Evolutionary conservation across 768 basidiomycete genomes (phyloP), one percentile per base, ranked within the genome.

Genomic region (Boletellus ananas): DNA sequence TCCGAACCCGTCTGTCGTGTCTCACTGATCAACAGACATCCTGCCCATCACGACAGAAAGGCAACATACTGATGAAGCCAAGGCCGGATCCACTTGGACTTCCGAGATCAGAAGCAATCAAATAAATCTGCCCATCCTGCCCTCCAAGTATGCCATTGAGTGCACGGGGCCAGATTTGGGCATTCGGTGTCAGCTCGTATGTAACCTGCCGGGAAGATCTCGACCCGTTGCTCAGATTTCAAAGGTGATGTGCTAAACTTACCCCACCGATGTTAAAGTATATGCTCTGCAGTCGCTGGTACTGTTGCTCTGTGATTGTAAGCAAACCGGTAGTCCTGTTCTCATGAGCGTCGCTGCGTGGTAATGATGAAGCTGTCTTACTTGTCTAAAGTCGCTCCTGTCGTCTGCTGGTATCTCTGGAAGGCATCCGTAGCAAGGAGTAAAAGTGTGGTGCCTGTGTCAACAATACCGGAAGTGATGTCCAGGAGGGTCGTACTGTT

Each of bases 141-240:
- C 86, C 86, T 49, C 83, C 83, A 13, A 88, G 74, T 31, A 68
- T 65, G 14, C 69, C 64, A 68, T 87, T 86, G 52, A 80, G 70
- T 3, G 71, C 59, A 41, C 81, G 78, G 1, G 84, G 84, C 82
- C 84, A 87, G 54, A 83, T 79, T 72, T 88, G 85, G 4, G 81
- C 84, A 57, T 85, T 82, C 14, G 79, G 61, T 3, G 79, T 81
- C 48, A 87, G 56, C 62, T 79, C 78, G 57, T 74, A 83, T 9
- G 74, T 75, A 14, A 66, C 67, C 77, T 80, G 51, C 38, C 41
- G 7, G 21, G 34, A n/a, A 6, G 44, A 38, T 23, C 6, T 51
- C 21, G 31, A 13, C 50, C 43, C 20, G 17, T 27, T 45, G 35
- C 21, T 44, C 29, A 18, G 21, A 33, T 25, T 25, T 25, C 23